phyloP scores from a whole-genome alignment of 129 eudicot species.

The Pittosporum tobira region DNA sequence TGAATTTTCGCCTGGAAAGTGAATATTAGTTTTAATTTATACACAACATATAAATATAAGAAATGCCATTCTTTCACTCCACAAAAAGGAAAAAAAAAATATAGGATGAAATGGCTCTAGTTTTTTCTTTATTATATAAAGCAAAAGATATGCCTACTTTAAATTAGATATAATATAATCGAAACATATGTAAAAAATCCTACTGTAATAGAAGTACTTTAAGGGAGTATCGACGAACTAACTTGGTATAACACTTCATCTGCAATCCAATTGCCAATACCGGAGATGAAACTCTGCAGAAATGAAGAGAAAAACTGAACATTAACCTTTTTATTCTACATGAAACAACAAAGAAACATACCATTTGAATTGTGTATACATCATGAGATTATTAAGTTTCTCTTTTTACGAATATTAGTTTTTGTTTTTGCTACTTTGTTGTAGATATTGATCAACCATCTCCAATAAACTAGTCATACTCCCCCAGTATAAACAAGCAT shows the following conservation, averaged over 20 bases:
- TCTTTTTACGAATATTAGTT: neutral
- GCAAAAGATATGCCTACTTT: neutral
- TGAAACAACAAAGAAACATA: neutral
- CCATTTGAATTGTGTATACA: neutral
- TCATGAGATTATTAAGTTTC: neutral
- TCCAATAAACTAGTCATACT: neutral
- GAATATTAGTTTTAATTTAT: neutral
- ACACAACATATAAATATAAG: neutral
- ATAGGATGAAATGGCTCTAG: neutral
- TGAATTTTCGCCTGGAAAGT: slow-evolving; percentile 73
- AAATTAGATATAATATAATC: neutral
- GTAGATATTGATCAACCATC: neutral
- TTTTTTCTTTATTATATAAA: neutral
- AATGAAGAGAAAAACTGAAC: slow-evolving; percentile 13
- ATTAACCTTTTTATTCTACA: neutral
- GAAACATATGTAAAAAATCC: neutral
- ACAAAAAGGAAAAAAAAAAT: neutral
- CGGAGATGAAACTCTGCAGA: slow-evolving; percentile 80
- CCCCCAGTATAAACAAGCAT: neutral
- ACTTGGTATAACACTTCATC: slow-evolving; percentile 98
- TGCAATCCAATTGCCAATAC: slow-evolving; percentile 98
- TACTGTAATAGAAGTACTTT: neutral
- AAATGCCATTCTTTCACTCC: neutral
- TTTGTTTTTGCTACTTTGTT: neutral
- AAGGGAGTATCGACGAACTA: slow-evolving; percentile 8